A percentile compares a stretch with the other conserved stretches of the same genome.
These are phyloP conservation scores for Neoscytalidium dimidiatum DNA, from an alignment of 2,329 filamentous ascomycete genomes.

Conservation along the genomic window DNA sequence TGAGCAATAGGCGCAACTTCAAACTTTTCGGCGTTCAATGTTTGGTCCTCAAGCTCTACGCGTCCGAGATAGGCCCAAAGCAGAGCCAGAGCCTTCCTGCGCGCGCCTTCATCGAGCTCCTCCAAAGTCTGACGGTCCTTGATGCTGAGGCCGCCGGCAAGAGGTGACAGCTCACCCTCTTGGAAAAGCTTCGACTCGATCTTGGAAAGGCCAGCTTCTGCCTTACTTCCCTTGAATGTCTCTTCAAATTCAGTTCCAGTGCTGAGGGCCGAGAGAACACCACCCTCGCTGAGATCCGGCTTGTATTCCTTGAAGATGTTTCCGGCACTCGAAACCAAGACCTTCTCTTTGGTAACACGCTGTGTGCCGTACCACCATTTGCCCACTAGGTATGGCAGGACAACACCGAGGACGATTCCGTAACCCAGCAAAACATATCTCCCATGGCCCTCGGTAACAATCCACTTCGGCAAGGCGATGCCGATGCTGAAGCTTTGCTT, in stretches of 20 bases:
- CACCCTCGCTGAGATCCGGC: slow-evolving; percentile 78
- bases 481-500: slow-evolving; percentile 98
- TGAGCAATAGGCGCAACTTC: slow-evolving; percentile 86
- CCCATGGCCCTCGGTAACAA: slow-evolving; percentile 89
- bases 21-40: slow-evolving; percentile 82
- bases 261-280: slow-evolving; percentile 78
- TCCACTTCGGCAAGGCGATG: slow-evolving; percentile 90
- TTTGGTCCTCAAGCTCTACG: slow-evolving; percentile 76
- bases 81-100: slow-evolving; percentile 83
- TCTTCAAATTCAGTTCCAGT: slow-evolving; percentile 82
- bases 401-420: slow-evolving; percentile 80
- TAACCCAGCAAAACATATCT: slow-evolving; percentile 95
- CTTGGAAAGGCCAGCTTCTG: slow-evolving; percentile 77
- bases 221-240: slow-evolving; percentile 73
- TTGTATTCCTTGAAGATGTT: slow-evolving; percentile 93
- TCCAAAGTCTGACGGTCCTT: slow-evolving; percentile 79
- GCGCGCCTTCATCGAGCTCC: slow-evolving; percentile 75
- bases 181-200: slow-evolving; percentile 79
- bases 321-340: slow-evolving; percentile 90
- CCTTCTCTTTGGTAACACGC: slow-evolving; percentile 87
- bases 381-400: slow-evolving; percentile 90
- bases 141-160: slow-evolving; percentile 61
- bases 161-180: slow-evolving; percentile 52
- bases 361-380: slow-evolving; percentile 99
- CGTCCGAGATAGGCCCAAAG: slow-evolving; percentile 95